Conservation (phyloP, 768 basidiomycete species). For the Gloeopeniophorella convolvens region DNA sequence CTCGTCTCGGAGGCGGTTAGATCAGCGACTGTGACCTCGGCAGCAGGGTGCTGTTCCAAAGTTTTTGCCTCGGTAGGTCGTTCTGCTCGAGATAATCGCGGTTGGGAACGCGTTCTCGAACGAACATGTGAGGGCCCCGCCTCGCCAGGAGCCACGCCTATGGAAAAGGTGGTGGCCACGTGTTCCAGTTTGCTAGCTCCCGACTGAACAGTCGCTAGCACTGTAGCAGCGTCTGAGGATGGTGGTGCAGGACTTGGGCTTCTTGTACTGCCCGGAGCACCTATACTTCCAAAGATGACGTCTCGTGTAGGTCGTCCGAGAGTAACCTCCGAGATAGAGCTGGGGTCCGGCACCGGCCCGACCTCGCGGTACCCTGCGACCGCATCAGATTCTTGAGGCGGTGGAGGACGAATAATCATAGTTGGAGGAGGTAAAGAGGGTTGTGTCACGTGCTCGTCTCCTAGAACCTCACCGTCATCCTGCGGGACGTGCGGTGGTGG, state of each 20-base stretch:
- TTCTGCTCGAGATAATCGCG: slow-evolving; percentile 5
- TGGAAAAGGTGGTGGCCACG: slow-evolving; percentile 35
- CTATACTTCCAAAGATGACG: slow-evolving; percentile 21
- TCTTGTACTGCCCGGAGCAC: slow-evolving; percentile 3
- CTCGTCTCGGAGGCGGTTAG: slow-evolving; percentile 32
- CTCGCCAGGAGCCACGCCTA: slow-evolving; percentile 39
- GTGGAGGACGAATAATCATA: slow-evolving; percentile 27
- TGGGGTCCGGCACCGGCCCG: slow-evolving; percentile 15
- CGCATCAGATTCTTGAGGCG: slow-evolving; percentile 31
- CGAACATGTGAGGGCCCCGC: slow-evolving; percentile 26
- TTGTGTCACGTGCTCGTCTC: slow-evolving; percentile 6
- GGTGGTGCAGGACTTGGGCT: slow-evolving; percentile 24
- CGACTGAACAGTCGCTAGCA: neutral
- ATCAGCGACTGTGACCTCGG: slow-evolving; percentile 28
- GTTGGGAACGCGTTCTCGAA: slow-evolving; percentile 28
- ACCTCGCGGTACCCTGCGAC: slow-evolving; percentile 32
- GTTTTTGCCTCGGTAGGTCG: slow-evolving; percentile 1
- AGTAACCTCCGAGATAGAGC: neutral
- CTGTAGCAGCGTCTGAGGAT: slow-evolving; percentile 1
- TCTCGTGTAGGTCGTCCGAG: slow-evolving; percentile 5
- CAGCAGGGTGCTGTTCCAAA: neutral
- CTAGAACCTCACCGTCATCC: slow-evolving; percentile 1
- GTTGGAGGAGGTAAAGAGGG: slow-evolving; percentile 27
- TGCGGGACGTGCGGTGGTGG: neutral
- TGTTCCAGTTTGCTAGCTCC: slow-evolving; percentile 24